Conservation (phyloP, 768 basidiomycete genomes). For the Lentinula lateritia region DNA sequence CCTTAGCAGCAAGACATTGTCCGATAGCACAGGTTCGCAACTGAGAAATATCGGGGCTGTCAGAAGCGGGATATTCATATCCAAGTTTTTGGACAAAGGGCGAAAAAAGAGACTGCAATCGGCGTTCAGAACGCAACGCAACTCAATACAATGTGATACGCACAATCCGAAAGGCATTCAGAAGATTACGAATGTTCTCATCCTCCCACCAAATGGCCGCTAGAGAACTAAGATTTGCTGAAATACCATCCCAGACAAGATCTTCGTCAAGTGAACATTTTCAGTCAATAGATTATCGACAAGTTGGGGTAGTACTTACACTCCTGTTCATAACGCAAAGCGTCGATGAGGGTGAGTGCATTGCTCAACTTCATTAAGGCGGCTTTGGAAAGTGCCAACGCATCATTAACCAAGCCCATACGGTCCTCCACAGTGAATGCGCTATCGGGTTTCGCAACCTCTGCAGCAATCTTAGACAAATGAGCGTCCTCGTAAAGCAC, state of each 20-base stretch:
- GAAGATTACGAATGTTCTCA: constrained; percentile 26
- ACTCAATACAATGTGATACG: constrained; percentile 13
- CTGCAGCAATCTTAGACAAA: constrained; percentile 52
- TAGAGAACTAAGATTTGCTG: constrained; percentile 37
- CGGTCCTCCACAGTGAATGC: constrained; percentile 60
- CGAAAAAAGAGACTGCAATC: constrained; percentile 33
- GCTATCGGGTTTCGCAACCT: constrained; percentile 44
- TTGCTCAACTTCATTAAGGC: constrained; percentile 56
- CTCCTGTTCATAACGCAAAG: constrained; percentile 52
- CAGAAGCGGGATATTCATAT: constrained; percentile 46
- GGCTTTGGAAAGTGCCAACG: constrained; percentile 58
- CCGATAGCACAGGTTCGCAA: constrained; percentile 55
- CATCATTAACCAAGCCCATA: constrained; percentile 66
- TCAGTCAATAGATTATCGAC: background rate
- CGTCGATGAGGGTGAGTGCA: constrained; percentile 49
- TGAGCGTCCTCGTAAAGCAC: constrained; percentile 61
- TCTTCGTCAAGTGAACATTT: constrained; percentile 24
- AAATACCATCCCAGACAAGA: constrained; percentile 56
- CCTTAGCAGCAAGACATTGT: constrained; percentile 38
- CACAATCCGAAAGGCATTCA: constrained; percentile 38
- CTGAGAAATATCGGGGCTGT: constrained; percentile 48
- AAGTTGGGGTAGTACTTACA: constrained; percentile 27
- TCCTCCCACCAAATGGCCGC: constrained; percentile 64
- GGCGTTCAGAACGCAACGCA: background rate
- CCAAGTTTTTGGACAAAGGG: constrained; percentile 60